These are phyloP conservation scores for Vickermania ingenoplastis DNA, from an alignment of 208 protist genomes.

Conservation along the genomic window DNA sequence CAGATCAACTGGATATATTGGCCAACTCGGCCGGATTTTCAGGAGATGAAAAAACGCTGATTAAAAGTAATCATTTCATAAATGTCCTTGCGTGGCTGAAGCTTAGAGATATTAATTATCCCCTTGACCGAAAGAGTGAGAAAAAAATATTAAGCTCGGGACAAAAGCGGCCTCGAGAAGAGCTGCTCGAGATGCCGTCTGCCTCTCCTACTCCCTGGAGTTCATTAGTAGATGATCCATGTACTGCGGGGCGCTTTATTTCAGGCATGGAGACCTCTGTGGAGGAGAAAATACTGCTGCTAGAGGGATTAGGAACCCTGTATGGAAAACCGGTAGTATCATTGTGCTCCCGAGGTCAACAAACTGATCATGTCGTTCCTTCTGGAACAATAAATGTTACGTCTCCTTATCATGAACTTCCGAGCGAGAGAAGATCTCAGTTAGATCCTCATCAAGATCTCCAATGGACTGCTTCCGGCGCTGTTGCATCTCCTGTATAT, in stretches of 20 bases:
- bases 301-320: slow-evolving; percentile 43
- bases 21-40: slow-evolving; percentile 24
- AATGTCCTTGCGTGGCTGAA: slow-evolving; percentile 77
- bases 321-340: slow-evolving; percentile 50
- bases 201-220: slow-evolving; percentile 67
- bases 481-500: not conserved
- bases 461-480: slow-evolving; percentile 16
- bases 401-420: slow-evolving; percentile 42
- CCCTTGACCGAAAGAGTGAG: not conserved
- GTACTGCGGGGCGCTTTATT: slow-evolving; percentile 28
- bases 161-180: no score
- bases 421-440: slow-evolving; percentile 9
- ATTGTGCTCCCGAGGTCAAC: slow-evolving; percentile 42
- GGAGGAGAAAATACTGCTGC: slow-evolving; percentile 47
- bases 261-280: slow-evolving; percentile 45
- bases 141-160: no score
- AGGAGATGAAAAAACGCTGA: slow-evolving; percentile 37
- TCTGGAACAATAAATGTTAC: slow-evolving; percentile 66
- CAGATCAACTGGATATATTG: slow-evolving; percentile 42
- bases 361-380: slow-evolving; percentile 61
- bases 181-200: no score
- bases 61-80: slow-evolving; percentile 84
- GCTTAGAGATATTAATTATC: slow-evolving; percentile 56
- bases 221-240: slow-evolving; percentile 17
- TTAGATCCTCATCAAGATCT: slow-evolving; percentile 34